phyloP scores from a whole-genome alignment of 805 yeast species.

The Yarrowia osloensis region DNA sequence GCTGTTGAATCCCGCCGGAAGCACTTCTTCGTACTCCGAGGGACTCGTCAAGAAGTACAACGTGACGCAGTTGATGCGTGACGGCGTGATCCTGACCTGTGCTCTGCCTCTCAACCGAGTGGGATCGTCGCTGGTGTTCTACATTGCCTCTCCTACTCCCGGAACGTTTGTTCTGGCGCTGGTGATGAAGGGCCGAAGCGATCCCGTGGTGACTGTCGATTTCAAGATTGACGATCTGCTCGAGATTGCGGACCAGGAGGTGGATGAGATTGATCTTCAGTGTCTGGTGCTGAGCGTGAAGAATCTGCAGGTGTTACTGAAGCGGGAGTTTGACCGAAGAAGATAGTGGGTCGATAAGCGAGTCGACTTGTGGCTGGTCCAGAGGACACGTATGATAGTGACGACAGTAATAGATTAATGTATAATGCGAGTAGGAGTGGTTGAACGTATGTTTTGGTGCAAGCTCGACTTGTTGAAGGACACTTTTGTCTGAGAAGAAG shows the following conservation, averaged over 20 bases:
- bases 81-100: conserved; percentile 39
- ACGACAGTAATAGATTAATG: not conserved
- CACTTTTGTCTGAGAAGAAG: too few species aligned
- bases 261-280: conserved; percentile 39
- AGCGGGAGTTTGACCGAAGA: conserved; percentile 37
- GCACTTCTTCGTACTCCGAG: conserved; percentile 29
- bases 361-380: too few species aligned
- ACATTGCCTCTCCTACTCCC: conserved; percentile 40
- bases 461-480: too few species aligned
- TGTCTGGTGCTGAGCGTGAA: conserved; percentile 39
- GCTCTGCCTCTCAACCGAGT: conserved; percentile 36
- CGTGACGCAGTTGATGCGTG: conserved; percentile 38
- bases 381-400: not conserved
- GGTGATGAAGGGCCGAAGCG: conserved; percentile 39
- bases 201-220: conserved; percentile 41
- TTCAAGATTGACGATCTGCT: conserved; percentile 43
- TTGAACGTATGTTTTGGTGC: too few species aligned
- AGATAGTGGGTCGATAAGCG: not conserved
- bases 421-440: not conserved
- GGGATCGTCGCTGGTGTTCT: conserved; percentile 32
- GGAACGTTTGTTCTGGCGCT: conserved; percentile 42
- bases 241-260: conserved; percentile 38
- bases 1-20: conserved; percentile 8
- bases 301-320: conserved; percentile 37
- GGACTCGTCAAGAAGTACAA: conserved; percentile 38